phyloP scores from a whole-genome alignment of 2,329 filamentous ascomycete genomes.

The Botrytis byssoidea region DNA sequence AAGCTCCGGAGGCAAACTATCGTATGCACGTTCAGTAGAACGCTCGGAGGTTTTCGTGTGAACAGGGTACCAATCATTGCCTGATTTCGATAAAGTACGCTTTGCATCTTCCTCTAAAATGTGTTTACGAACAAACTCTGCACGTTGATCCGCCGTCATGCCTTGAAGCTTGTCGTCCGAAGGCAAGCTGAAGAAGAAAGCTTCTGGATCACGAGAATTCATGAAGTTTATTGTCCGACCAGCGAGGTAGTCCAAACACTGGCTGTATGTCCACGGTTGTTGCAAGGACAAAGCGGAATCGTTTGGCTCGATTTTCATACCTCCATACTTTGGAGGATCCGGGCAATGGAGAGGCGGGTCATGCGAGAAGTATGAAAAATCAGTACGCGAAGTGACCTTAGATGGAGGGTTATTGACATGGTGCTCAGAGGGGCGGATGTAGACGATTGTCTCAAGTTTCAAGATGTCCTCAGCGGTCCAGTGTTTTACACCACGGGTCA shows the following conservation, averaged over 20 bases:
- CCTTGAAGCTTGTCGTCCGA: neutral
- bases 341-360: neutral
- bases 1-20: too few species aligned
- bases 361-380: neutral
- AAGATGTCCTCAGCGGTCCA: neutral
- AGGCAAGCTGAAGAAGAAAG: neutral
- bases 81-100: neutral
- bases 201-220: neutral
- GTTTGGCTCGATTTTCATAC: neutral
- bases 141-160: neutral
- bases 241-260: constrained; percentile 3
- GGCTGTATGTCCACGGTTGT: neutral
- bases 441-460: neutral
- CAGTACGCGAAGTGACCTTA: neutral
- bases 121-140: neutral
- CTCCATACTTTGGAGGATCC: neutral
- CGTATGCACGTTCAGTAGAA: neutral
- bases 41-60: neutral
- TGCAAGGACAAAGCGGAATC: neutral
- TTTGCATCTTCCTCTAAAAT: neutral
- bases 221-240: neutral
- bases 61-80: neutral
- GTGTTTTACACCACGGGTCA: neutral
- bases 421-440: neutral
- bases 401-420: neutral